Evolutionary conservation across 257 asterid species (phyloP), one percentile per base, ranked within the genome.

Genomic region (Salvia hispanica): DNA sequence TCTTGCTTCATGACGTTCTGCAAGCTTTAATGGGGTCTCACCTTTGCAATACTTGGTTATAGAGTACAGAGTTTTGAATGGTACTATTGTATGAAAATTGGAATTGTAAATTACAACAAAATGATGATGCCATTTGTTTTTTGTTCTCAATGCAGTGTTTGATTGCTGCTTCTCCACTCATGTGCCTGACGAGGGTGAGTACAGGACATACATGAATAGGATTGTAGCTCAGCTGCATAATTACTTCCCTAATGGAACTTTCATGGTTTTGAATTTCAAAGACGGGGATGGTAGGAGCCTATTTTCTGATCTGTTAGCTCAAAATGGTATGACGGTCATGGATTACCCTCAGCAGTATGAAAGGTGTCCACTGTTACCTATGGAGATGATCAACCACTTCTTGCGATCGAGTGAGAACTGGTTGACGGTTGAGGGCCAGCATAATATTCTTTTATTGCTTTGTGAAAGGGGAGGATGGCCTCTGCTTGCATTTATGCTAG

Each of bases 391-490:
- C 80, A 89, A 91, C 83, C 99, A 94, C 79, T 94, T 94, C 78
- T 77, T 94, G 77, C 83, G 95, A 69, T 94, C 99, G 11, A 94
- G 99, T 76, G 99, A 89, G 85, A 91, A 95, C 75, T 94, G 99
- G 99, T 83, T 94, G 76, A 91, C 98, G 3, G 85, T 91, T 61
- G 98, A 86, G 78, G 99, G 99, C 74, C 99, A 94, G 69, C 99
- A 89, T 74, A 88, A 94, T 58, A 97, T 94, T 62, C 87, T 94
- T 64, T 73, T 94, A 81, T 85, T 91, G 98, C 95, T 89, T 69
- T 94, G 99, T 62, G 98, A 91, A 80, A 81, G 92, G 74, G 99
- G 99, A 78, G 99, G 99, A 63, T 94, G 99, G 98, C 94, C 98
- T 34, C 89, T 91, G 67, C 96, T 94, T 63, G 98, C 98, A 56